Evolutionary conservation across 129 eudicot genomes (phyloP).

Genomic region (Artemisia argyi): DNA sequence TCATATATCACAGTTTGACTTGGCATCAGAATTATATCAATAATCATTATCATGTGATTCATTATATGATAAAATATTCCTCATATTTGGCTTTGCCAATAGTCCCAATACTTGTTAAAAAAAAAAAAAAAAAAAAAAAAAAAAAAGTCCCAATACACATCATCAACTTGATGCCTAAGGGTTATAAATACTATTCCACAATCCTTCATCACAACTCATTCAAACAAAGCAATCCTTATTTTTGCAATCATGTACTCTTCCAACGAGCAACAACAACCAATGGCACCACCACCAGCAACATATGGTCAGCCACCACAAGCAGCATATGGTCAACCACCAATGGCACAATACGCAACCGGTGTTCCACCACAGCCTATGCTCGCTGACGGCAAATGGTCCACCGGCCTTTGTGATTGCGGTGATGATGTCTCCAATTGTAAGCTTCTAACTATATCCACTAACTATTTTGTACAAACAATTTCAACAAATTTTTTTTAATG

Average conservation of each 20-base stretch:
- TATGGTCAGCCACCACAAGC: background rate
- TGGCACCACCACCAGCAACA: background rate
- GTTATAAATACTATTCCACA: background rate
- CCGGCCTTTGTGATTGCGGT: conserved; percentile 59
- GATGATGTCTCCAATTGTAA: conserved; percentile 57
- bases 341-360: background rate
- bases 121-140: no score
- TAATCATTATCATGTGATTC: background rate
- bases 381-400: conserved; percentile 41
- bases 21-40: background rate
- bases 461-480: background rate
- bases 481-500: background rate
- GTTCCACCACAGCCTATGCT: conserved; percentile 18
- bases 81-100: background rate
- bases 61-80: conserved; percentile 6
- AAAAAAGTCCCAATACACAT: background rate
- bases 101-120: no score
- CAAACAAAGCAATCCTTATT: background rate
- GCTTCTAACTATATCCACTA: conserved; percentile 3
- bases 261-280: conserved; percentile 2
- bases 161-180: background rate
- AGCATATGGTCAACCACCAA: background rate
- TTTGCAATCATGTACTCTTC: conserved; percentile 20
- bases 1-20: background rate
- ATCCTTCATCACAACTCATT: conserved; percentile 3